Base-by-base conservation (phyloP, 305 asterid genomes). In the Solanum aculeatissimum region DNA sequence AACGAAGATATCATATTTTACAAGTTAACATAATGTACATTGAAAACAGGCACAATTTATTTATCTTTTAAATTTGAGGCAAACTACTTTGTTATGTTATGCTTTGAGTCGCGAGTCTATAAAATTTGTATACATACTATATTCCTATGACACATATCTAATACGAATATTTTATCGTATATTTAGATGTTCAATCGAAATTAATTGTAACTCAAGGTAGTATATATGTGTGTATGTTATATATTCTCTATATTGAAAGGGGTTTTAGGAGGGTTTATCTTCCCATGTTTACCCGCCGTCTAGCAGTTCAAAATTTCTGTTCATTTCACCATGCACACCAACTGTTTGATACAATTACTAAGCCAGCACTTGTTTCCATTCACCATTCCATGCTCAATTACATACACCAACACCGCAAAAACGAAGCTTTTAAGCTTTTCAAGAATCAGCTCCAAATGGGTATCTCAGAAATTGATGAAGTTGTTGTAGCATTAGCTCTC, bases 301-400 rank as follows among this genome's bases (percentile, higher is more conserved):
- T 93, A 1, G 0, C 1, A 4, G 49, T 16, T 1, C 63, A 16
- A 55, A 55, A 18, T 1, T 53, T 78, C 45, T 75, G 42, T 89
- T 84, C 89, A 14, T 86, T 85, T 85, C 86, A 88, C 58, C 84
- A 89, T 90, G 96, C 80, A 55, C 90, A 82, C 89, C 86, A 90
- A 80, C 0, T 89, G 97, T 85, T 93, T 84, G 97, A 92, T 83
- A 91, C 87, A 92, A 90, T 70, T 89, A 92, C 94, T 47, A 85
- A 83, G 83, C 92, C 91, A 84, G 65, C 62, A 8, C 87, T 87
- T 58, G 68, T 86, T 55, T 83, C 90, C 63, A 71, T 87, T 72
- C 94, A 89, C 87, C 92, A 90, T 57, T 83, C 86, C 86, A 91
- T 93, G 99, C 97, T 92, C 88, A 84, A 86, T 81, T 88, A 74